These are phyloP conservation scores for Microbotryum lychnidis-dioicae DNA, from an alignment of 1,284 basidiomycete genomes.

Conservation along the genomic window DNA sequence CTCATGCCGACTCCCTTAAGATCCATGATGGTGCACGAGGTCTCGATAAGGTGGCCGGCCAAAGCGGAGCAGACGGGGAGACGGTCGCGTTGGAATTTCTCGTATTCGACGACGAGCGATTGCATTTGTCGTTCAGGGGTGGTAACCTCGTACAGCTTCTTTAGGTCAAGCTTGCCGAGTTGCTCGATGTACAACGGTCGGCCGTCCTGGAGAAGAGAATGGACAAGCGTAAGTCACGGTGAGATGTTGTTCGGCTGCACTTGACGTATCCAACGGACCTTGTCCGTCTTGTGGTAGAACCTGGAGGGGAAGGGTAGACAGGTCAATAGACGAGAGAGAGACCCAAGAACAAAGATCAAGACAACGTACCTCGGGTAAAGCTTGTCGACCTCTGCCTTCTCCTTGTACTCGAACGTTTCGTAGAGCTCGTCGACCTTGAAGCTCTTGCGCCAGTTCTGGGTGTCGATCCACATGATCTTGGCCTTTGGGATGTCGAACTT, in stretches of 20 bases:
- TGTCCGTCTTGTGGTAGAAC: slow-evolving; percentile 82
- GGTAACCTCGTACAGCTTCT: slow-evolving; percentile 69
- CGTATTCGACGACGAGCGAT: slow-evolving; percentile 88
- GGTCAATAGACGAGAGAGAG: not conserved
- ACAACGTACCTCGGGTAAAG: slow-evolving; percentile 84
- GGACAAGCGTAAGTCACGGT: not conserved
- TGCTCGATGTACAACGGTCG: slow-evolving; percentile 92
- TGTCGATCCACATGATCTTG: slow-evolving; percentile 72
- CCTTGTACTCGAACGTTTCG: slow-evolving; percentile 77
- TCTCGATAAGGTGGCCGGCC: slow-evolving; percentile 81
- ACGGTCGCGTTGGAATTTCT: slow-evolving; percentile 70
- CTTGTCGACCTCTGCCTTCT: slow-evolving; percentile 74
- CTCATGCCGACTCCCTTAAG: slow-evolving; percentile 70
- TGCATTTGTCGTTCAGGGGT: slow-evolving; percentile 82
- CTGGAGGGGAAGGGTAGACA: not conserved
- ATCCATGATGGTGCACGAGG: slow-evolving; percentile 97
- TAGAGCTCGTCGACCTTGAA: slow-evolving; percentile 81
- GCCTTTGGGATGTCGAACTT: slow-evolving; percentile 79
- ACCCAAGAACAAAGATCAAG: not conserved
- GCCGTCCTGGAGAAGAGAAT: slow-evolving; percentile 57
- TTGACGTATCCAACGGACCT: slow-evolving; percentile 47
- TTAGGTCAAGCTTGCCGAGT: slow-evolving; percentile 81
- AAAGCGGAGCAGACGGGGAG: slow-evolving; percentile 71
- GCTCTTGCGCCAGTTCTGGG: slow-evolving; percentile 85
- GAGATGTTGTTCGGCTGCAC: not conserved